Evolutionary conservation across 2,329 filamentous ascomycete species (phyloP).

Genomic region (Cordyceps cateniannulata): DNA sequence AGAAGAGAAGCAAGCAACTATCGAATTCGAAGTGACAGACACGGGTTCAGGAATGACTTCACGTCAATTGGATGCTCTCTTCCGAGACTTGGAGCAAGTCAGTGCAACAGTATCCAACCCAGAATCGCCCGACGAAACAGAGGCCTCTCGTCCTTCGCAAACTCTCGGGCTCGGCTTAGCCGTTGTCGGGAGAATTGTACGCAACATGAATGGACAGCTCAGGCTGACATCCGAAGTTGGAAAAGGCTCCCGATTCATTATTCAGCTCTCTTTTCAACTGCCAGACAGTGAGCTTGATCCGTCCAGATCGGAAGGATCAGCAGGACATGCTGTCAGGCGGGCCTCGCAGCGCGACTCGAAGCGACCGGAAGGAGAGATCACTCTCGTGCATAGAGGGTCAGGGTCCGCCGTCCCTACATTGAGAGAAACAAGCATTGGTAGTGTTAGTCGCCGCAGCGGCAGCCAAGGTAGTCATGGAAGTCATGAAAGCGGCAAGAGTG

Average conservation of each 20-base stretch:
- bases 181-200: slow-evolving; percentile 75
- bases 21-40: slow-evolving; percentile 73
- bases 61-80: slow-evolving; percentile 50
- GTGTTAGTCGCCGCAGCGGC: slow-evolving; percentile 26
- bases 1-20: slow-evolving; percentile 46
- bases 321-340: slow-evolving; percentile 1
- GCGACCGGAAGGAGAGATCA: slow-evolving; percentile 46
- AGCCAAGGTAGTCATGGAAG: slow-evolving; percentile 37
- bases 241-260: slow-evolving; percentile 74
- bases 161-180: slow-evolving; percentile 78
- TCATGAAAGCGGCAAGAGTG: slow-evolving; percentile 46
- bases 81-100: slow-evolving; percentile 54
- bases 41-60: slow-evolving; percentile 67
- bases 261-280: slow-evolving; percentile 69
- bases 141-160: slow-evolving; percentile 27
- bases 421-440: slow-evolving; percentile 7
- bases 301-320: background rate
- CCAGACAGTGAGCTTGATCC: slow-evolving; percentile 32
- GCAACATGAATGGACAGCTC: slow-evolving; percentile 87
- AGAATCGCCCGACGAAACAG: slow-evolving; percentile 9
- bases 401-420: background rate
- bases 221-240: slow-evolving; percentile 77
- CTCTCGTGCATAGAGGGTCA: slow-evolving; percentile 49
- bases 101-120: slow-evolving; percentile 33
- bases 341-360: slow-evolving; percentile 18